phyloP scores from a whole-genome alignment of 257 asterid genomes.

The Misopates orontium region DNA sequence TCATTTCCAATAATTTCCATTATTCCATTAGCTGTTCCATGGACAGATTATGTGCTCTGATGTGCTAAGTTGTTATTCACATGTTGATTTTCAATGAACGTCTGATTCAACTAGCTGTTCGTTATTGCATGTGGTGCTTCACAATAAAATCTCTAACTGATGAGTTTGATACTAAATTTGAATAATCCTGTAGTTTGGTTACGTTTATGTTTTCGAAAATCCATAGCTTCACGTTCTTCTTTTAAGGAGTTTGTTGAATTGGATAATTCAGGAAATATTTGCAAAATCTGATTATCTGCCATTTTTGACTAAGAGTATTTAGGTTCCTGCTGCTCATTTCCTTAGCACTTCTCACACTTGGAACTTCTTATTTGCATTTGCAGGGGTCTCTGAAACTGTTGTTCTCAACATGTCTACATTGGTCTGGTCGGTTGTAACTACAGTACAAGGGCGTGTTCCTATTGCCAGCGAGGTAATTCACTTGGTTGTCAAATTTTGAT shows the following conservation, averaged over 20 bases:
- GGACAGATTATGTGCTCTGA: neutral
- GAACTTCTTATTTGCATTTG: slow-evolving; percentile 27
- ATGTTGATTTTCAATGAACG: too few species aligned
- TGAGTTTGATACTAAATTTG: slow-evolving; percentile 7
- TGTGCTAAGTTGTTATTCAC: neutral
- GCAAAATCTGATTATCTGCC: slow-evolving; percentile 4
- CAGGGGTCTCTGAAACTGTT: slow-evolving; percentile 93
- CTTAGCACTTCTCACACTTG: neutral
- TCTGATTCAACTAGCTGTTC: slow-evolving; percentile 6
- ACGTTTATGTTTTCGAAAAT: neutral
- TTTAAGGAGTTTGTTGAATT: neutral
- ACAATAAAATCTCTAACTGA: neutral
- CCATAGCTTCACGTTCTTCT: slow-evolving; percentile 6
- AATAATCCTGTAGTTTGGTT: neutral
- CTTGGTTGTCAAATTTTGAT: slow-evolving; percentile 21
- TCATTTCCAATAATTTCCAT: slow-evolving; percentile 5
- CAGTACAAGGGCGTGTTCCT: slow-evolving; percentile 89
- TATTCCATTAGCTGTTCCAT: too few species aligned
- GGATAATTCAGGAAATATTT: neutral
- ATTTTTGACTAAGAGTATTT: neutral
- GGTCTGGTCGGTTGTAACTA: slow-evolving; percentile 84
- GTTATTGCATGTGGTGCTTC: too few species aligned
- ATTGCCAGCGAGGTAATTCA: slow-evolving; percentile 92
- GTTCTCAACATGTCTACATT: slow-evolving; percentile 95
- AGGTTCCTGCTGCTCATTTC: neutral